A percentile compares a stretch with the other conserved stretches of the same genome.
These are phyloP conservation scores for Psilocybe tampanensis DNA, from an alignment of 768 basidiomycete species.

Conservation along the genomic window DNA sequence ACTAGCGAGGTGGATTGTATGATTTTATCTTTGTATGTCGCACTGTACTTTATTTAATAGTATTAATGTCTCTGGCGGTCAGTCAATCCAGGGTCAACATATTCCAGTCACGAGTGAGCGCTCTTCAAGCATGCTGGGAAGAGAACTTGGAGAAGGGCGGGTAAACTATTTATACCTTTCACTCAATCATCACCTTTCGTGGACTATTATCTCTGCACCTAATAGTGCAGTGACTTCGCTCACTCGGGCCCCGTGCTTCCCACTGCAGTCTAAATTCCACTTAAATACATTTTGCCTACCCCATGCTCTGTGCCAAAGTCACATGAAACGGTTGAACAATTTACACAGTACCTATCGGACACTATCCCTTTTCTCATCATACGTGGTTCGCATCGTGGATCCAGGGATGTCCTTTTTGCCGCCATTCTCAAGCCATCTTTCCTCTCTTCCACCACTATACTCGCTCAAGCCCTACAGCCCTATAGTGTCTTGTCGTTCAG, in stretches of 20 bases:
- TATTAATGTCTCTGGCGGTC: not conserved
- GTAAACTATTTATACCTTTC: not conserved
- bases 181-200: not conserved
- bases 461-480: not conserved
- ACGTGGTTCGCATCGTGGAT: constrained; percentile 14
- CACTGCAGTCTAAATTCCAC: constrained; percentile 8
- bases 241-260: constrained; percentile 9
- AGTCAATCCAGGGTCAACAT: not conserved
- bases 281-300: constrained; percentile 1
- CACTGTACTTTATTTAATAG: not conserved
- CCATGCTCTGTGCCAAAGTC: constrained; percentile 22
- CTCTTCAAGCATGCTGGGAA: constrained; percentile 2
- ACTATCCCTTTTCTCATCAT: constrained; percentile 15
- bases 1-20: not conserved
- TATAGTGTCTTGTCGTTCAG: not conserved
- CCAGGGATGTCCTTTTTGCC: constrained; percentile 10
- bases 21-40: not conserved
- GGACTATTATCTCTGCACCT: not conserved
- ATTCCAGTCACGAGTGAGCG: not conserved
- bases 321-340: constrained; percentile 33
- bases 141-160: not conserved
- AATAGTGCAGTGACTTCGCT: not conserved
- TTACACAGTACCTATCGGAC: constrained; percentile 19
- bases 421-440: constrained; percentile 4
- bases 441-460: not conserved